These are phyloP conservation scores for Alternaria infectoria DNA, from an alignment of 2,329 filamentous ascomycete species.

Conservation along the genomic window DNA sequence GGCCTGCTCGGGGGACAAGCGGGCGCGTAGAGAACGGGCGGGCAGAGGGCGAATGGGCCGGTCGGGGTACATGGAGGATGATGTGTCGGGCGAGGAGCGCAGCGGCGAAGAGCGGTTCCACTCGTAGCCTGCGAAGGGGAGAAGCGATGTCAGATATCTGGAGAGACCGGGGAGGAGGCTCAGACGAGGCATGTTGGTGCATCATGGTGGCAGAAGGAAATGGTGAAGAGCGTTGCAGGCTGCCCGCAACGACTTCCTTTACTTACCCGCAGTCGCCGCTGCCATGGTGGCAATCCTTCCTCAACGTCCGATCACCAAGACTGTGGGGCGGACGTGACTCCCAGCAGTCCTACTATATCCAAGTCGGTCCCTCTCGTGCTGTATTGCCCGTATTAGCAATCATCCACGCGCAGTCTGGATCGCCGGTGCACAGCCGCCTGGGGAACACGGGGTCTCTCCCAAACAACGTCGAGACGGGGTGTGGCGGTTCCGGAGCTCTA, in stretches of 20 bases:
- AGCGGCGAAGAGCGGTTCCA: slow-evolving; percentile 50
- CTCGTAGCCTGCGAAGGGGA: slow-evolving; percentile 49
- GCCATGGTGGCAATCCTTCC: slow-evolving; percentile 44
- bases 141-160: slow-evolving; percentile 43
- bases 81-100: slow-evolving; percentile 67
- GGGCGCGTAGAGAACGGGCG: slow-evolving; percentile 84
- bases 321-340: slow-evolving; percentile 13
- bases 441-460: neutral
- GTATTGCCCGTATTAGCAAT: slow-evolving; percentile 25
- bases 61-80: slow-evolving; percentile 82
- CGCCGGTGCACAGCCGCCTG: neutral
- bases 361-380: slow-evolving; percentile 17
- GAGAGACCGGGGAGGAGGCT: slow-evolving; percentile 34
- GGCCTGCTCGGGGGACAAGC: slow-evolving; percentile 83
- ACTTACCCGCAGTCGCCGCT: slow-evolving; percentile 52
- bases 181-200: slow-evolving; percentile 16
- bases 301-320: slow-evolving; percentile 27
- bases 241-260: slow-evolving; percentile 26
- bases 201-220: slow-evolving; percentile 28
- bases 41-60: slow-evolving; percentile 92
- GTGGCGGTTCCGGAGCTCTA: slow-evolving; percentile 23
- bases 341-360: slow-evolving; percentile 14
- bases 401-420: neutral
- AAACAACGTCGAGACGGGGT: neutral
- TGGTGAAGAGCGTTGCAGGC: slow-evolving; percentile 26